Evolutionary conservation across 805 yeast species (phyloP), one percentile per base, ranked within the genome.

Genomic region (Dipodascus albidus): DNA sequence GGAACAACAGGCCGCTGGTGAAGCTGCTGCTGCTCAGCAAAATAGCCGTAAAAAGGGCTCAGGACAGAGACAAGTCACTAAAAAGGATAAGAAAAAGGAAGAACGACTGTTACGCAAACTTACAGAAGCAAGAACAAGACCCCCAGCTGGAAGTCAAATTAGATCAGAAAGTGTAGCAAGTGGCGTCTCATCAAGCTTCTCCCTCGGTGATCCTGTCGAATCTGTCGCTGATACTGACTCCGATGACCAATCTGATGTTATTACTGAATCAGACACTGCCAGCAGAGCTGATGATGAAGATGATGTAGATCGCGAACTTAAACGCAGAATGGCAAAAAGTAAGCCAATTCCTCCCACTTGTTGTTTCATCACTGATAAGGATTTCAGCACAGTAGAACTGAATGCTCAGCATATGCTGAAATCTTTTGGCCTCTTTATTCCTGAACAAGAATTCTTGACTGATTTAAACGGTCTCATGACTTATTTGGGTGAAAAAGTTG

Each of bases 371-470:
- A 67, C 62, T 67, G 83, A 82, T 24, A 60, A 69, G 24, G 72
- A 77, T 51, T 76, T 79, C 56, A 69, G 64, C 14, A 80, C 78
- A 24, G 63, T 81, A 17, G 86, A 82, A 59, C 74, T 71, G 35
- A 83, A 83, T 57, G 75, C 85, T 27, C 74, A 73, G 24, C 96
- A 93, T 67, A 85, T 93, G 95, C 81, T 79, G 62, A 75, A 74
- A 55, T 72, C 67, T 38, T 96, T 86, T 67, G 98, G 98, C 1
- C 74, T 93, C 47, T 93, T 84, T 57, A 76, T 93, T 3, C 99
- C 99, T 1, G 97, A 93, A 66, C 72, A 75, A 56, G 75, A 79
- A 15, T 89, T 79, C 62, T 73, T 93, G 50, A 71, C 69, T 0
- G 87, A 90, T 65, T 70, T 79, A 50, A 75, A 72, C 42, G 98